phyloP scores from a whole-genome alignment of 805 yeast species.

The Suhomyces kilbournensis region DNA sequence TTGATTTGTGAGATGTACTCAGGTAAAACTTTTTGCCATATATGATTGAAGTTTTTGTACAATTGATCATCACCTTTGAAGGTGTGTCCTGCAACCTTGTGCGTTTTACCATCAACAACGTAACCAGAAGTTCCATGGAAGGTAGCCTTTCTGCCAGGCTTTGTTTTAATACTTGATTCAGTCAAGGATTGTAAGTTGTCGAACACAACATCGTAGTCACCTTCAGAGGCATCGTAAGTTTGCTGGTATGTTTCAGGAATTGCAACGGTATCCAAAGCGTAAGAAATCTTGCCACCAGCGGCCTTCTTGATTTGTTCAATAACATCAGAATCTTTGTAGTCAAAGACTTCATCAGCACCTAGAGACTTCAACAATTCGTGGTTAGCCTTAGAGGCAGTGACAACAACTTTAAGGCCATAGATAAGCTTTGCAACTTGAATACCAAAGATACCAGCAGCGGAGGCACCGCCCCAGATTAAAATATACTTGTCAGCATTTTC shows the following conservation, averaged over 20 bases:
- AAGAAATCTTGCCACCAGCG: conserved; percentile 18
- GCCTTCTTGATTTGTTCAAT: conserved; percentile 18
- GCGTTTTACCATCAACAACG: conserved; percentile 4
- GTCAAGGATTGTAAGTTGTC: conserved; percentile 5
- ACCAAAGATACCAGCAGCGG: conserved; percentile 9
- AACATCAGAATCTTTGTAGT: conserved; percentile 26
- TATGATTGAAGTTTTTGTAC: conserved; percentile 2
- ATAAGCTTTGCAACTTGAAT: conserved; percentile 7
- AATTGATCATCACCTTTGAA: neutral
- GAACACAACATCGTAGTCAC: conserved; percentile 14
- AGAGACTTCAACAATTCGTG: conserved; percentile 7
- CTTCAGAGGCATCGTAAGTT: conserved; percentile 26
- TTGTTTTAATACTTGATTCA: neutral
- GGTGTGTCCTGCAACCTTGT: neutral
- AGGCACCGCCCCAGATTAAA: conserved; percentile 13
- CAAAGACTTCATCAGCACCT: conserved; percentile 29
- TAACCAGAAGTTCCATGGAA: conserved; percentile 6
- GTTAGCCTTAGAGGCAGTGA: conserved; percentile 9
- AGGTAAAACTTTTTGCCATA: conserved; percentile 7
- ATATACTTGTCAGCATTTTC: conserved; percentile 19
- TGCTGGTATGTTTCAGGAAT: conserved; percentile 19
- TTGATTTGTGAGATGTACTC: conserved; percentile 2
- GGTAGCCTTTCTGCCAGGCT: conserved; percentile 4
- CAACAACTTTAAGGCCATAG: conserved; percentile 11
- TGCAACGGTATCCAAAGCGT: conserved; percentile 28